Base-by-base conservation (phyloP, 2,329 filamentous ascomycete genomes). In the Colletotrichum somersetense region DNA sequence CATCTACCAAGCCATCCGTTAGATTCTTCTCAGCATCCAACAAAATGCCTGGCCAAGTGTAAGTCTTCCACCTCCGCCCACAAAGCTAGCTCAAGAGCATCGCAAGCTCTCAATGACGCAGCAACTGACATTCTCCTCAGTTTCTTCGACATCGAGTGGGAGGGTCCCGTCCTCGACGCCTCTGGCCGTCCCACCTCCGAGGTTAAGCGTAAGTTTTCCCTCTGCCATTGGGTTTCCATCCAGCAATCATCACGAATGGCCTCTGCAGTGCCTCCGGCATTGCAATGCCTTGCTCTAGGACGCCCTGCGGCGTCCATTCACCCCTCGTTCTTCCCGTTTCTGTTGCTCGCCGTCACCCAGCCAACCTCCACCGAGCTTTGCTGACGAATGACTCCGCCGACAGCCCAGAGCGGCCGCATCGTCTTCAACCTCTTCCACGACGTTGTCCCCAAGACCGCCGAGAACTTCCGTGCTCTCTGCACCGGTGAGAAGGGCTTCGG, bases 401-500 rank as follows among this genome's bases (percentile, higher is more conserved):
- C 77, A 94, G 94, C 84, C 74, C 92, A 96, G 85, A 79, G 78
- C 64, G 94, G 92, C 80, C 92, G 93, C 81, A 93, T 98, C 88
- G 92, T 90, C 87, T 97, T 98, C 88, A 91, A 91, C 79, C 93
- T 98, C 82, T 97, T 87, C 89, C 89, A 96, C 82, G 89, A 94
- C 77, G 88, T 91, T 74, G 94, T 97, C 82, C 96, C 96, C 83
- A 96, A 93, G 91, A 98, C 96, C 68, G 88, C 89, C 77, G 87
- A 89, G 83, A 96, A 96, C 91, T 97, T 97, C 91, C 89, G 89
- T 77, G 90, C 91, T 82, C 92, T 96, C 80, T 95, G 92, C 92
- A 94, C 91, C 75, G 88, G 88, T 77, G 89, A 93, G 87, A 90
- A 94, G 86, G 93, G 93, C 80, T 91, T 93, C 83, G 93, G 94